Base-by-base conservation (phyloP, 345 rosid species). In the Adansonia digitata region DNA sequence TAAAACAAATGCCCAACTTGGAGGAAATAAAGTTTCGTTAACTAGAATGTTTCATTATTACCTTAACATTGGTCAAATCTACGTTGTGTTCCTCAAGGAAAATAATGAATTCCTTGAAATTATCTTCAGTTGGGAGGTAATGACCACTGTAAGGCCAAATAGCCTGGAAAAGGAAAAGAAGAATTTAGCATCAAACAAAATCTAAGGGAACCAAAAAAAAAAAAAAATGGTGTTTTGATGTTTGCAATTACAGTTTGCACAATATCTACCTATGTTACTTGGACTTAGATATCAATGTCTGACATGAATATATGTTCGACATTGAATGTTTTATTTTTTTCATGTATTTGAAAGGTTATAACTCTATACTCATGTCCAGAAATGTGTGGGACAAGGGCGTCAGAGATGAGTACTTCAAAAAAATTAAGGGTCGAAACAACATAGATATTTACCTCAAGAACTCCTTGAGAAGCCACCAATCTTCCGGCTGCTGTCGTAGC, bases 71-170 rank as follows among this genome's bases (percentile, higher is more conserved):
- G 34, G 10, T 29, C 37, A 59, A 59, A 59, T 59, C 63, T 59
- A 59, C 63, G 27, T 59, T 27, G 37, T 59, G 63, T 59, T 59
- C 63, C 63, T 27, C 63, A 13, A 59, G 63, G 63, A 59, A 59
- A 59, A 27, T 13, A 5, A 59, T 59, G 63, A 59, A 59, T 27
- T 59, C 63, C 37, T 59, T 59, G 63, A 59, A 59, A 29, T 59
- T 59, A 27, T 59, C 63, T 27, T 59, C 63, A 59, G 63, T 59
- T 59, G 63, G 63, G 37, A 59, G 63, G 63, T 59, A 59, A 59
- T 59, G 63, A 59, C 63, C 63, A 27, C 63, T 59, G 37, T 59
- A 59, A 27, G 37, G 63, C 63, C 63, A 59, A 59, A 59, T 59
- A 29, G 63, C 63, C 37, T 59, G 37, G 37, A 27, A n/a, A 27